Conservation (phyloP, 108 stramenopile species). For the Skeletonema grethae region DNA sequence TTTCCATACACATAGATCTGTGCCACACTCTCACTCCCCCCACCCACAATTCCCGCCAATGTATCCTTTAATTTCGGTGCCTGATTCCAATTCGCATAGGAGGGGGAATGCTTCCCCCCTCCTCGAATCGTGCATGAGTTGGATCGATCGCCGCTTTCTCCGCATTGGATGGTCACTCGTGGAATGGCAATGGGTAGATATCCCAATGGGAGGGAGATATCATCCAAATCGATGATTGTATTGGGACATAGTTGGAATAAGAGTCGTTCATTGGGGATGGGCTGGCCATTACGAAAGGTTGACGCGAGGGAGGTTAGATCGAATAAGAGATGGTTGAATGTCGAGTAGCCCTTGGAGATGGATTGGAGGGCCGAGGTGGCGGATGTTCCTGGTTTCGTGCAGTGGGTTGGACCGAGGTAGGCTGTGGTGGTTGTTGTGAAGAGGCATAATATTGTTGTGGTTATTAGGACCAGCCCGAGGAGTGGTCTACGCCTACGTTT, state of each 20-base stretch:
- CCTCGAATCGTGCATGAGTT: conserved; percentile 14
- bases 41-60: conserved; percentile 27
- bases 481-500: no score
- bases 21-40: conserved; percentile 21
- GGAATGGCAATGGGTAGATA: conserved; percentile 26
- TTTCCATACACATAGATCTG: conserved; percentile 40
- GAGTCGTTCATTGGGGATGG: conserved; percentile 17
- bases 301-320: conserved; percentile 20
- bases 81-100: conserved; percentile 8
- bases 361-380: neutral
- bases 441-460: no score
- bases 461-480: no score
- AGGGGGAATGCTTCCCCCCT: conserved; percentile 24
- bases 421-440: no score
- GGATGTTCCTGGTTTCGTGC: conserved; percentile 2
- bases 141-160: neutral
- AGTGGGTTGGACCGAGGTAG: conserved; percentile 35
- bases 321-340: conserved; percentile 31
- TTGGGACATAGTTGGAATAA: conserved; percentile 26
- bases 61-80: conserved; percentile 7
- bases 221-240: conserved; percentile 27
- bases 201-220: conserved; percentile 18
- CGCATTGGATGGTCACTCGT: conserved; percentile 28
- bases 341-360: conserved; percentile 29
- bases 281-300: conserved; percentile 3